These are phyloP conservation scores for bread wheat (Triticum aestivum) DNA, from an alignment of 176 grass and related monocot genomes.

Conservation along the genomic window IWGSC_CS_RefSeq_v2.1 NC_057797.1:171293770-171294269, in stretches of 20 bases:
- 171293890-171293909: constrained; percentile 89
- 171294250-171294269: constrained; percentile 81
- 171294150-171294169: constrained; percentile 24
- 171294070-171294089: constrained; percentile 81
- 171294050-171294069: constrained; percentile 68
- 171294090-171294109: constrained; percentile 87
- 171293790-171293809: constrained; percentile 80
- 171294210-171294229: constrained; percentile 94
- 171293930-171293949: constrained; percentile 95
- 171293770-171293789: constrained; percentile 67
- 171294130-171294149: constrained; percentile 55
- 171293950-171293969: constrained; percentile 79
- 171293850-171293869: constrained; percentile 83
- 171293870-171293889: constrained; percentile 74
- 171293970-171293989: constrained; percentile 77
- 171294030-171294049: constrained; percentile 83
- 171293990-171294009: constrained; percentile 57
- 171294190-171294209: constrained; percentile 74
- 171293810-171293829: constrained; percentile 94
- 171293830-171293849: constrained; percentile 80
- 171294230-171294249: constrained; percentile 86
- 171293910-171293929: constrained; percentile 86
- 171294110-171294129: constrained; percentile 66
- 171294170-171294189: constrained; percentile 55
- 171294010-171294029: constrained; percentile 73